Percentiles rank a stretch among this genome's conserved stretches.
Conservation (phyloP, 2,329 filamentous ascomycete species). For the Trichoderma cornu-damae region DNA sequence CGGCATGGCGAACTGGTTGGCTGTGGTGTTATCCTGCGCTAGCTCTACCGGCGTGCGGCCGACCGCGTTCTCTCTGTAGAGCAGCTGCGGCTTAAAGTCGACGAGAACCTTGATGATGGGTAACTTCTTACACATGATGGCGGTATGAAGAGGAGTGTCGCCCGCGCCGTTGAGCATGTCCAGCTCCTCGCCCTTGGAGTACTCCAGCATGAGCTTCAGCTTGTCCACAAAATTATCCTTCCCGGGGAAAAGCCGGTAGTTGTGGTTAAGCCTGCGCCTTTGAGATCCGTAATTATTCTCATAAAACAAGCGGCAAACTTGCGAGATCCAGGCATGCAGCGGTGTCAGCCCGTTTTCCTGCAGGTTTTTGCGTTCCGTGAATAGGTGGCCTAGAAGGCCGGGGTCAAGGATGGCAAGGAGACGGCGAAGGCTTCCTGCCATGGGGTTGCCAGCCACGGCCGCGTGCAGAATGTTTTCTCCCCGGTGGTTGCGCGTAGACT, state of each 20-base stretch:
- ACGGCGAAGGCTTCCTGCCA: conserved; percentile 34
- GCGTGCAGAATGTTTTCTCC: conserved; percentile 67
- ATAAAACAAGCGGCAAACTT: conserved; percentile 23
- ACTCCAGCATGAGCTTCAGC: conserved; percentile 47
- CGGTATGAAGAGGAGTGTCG: conserved; percentile 59
- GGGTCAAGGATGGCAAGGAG: conserved; percentile 56
- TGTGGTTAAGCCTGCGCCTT: conserved; percentile 14
- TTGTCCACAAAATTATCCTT: conserved; percentile 36
- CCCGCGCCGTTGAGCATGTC: conserved; percentile 59
- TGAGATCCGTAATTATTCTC: conserved; percentile 16
- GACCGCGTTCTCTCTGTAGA: conserved; percentile 69
- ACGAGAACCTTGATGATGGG: conserved; percentile 45
- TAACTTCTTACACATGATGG: conserved; percentile 39
- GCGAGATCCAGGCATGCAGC: conserved; percentile 54
- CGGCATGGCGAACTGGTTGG: conserved; percentile 32
- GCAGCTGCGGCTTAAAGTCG: conserved; percentile 50
- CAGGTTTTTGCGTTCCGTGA: conserved; percentile 52
- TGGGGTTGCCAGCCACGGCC: conserved; percentile 36
- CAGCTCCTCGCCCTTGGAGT: conserved; percentile 52
- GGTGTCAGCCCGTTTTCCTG: conserved; percentile 55
- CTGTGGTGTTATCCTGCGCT: conserved; percentile 51
- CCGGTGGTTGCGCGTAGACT: conserved; percentile 54
- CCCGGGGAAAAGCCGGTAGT: conserved; percentile 24
- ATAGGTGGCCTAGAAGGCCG: conserved; percentile 51
- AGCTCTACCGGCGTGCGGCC: conserved; percentile 69